Conservation (phyloP, 2,329 filamentous ascomycete genomes). For the Colletotrichum acutatum region DNA sequence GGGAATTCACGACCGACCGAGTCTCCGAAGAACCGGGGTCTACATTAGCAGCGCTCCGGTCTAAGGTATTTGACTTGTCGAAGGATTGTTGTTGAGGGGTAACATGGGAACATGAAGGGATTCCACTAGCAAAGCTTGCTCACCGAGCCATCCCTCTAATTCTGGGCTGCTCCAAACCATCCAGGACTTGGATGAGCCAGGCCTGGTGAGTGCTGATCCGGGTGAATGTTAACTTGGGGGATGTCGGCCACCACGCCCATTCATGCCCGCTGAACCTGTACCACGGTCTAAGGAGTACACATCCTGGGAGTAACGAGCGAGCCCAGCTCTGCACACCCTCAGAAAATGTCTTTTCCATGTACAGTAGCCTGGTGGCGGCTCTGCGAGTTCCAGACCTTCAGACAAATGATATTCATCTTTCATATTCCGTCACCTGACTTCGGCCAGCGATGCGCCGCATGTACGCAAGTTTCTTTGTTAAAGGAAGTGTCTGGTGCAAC, state of each 20-base stretch:
- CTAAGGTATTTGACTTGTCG: not conserved
- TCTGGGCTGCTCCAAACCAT: not conserved
- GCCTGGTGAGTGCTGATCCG: not conserved
- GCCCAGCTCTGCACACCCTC: not conserved
- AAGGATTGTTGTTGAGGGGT: not conserved
- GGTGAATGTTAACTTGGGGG: not conserved
- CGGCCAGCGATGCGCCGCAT: not conserved
- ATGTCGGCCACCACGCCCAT: not conserved
- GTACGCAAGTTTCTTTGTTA: not conserved
- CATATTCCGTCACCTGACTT: too few species aligned
- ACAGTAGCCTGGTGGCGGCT: not conserved
- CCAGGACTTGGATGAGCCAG: not conserved
- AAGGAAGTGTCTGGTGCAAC: not conserved
- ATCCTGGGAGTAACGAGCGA: not conserved
- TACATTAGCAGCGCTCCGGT: not conserved
- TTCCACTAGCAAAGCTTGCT: not conserved
- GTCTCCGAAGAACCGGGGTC: not conserved
- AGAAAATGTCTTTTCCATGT: not conserved
- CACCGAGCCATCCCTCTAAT: not conserved
- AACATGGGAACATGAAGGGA: not conserved
- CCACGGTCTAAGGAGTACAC: not conserved
- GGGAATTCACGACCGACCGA: slow-evolving; percentile 1
- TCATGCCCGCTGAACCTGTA: not conserved
- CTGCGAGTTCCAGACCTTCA: not conserved
- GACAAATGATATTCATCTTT: not conserved